Conservation (phyloP, 2,329 filamentous ascomycete genomes). For the Trematosphaeria pertusa region DNA sequence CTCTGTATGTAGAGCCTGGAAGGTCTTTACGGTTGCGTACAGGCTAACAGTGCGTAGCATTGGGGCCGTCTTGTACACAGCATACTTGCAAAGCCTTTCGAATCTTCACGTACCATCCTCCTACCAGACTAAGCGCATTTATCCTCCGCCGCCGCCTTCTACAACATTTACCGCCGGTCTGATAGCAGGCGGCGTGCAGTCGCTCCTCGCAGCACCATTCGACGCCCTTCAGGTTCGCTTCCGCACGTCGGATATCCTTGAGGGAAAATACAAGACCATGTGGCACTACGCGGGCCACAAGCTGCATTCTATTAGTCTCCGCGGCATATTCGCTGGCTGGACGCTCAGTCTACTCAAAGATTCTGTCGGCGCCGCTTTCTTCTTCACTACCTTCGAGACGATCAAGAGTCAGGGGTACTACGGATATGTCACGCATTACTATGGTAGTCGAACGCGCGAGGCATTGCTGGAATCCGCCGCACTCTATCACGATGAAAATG, state of each 20-base stretch:
- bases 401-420: conserved; percentile 78
- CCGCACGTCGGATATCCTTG: conserved; percentile 67
- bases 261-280: conserved; percentile 69
- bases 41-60: conserved; percentile 54
- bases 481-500: conserved; percentile 27
- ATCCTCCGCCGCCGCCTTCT: conserved; percentile 69
- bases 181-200: conserved; percentile 73
- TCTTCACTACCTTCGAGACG: conserved; percentile 79
- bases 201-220: conserved; percentile 73
- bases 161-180: conserved; percentile 75
- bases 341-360: conserved; percentile 73
- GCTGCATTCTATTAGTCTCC: conserved; percentile 72
- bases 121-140: conserved; percentile 67
- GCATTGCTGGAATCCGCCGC: conserved; percentile 32
- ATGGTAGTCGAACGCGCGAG: conserved; percentile 53
- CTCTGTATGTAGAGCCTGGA: conserved; percentile 55
- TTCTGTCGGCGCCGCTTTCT: conserved; percentile 71
- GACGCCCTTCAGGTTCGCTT: conserved; percentile 79
- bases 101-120: conserved; percentile 70
- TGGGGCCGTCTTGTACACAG: conserved; percentile 76
- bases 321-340: conserved; percentile 78
- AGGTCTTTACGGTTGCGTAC: background rate
- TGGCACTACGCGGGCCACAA: conserved; percentile 74
- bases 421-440: conserved; percentile 73
- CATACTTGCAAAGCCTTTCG: conserved; percentile 74